Conservation (phyloP, 208 protist genomes). For the Trypanosoma congolense region DNA sequence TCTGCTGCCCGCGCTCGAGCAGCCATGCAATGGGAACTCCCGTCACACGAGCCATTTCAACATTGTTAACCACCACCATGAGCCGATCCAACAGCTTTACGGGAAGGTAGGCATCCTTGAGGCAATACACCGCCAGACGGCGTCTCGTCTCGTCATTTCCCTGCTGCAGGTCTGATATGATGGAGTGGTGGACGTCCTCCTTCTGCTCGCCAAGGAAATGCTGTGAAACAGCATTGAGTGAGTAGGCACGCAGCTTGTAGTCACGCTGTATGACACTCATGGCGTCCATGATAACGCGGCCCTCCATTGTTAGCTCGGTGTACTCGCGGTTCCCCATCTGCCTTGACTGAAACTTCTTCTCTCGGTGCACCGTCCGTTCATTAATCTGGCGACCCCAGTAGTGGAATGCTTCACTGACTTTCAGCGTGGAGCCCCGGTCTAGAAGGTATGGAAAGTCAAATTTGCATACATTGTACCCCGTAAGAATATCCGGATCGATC, state of each 20-base stretch:
- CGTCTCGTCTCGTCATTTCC: conserved; percentile 95
- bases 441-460: conserved; percentile 99
- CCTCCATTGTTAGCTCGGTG: conserved; percentile 96
- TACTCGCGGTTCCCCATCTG: conserved; percentile 97
- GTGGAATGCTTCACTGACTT: conserved; percentile 84
- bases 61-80: conserved; percentile 98
- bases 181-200: conserved; percentile 99
- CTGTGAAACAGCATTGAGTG: conserved; percentile 98
- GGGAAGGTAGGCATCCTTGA: conserved; percentile 97
- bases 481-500: conserved; percentile 94
- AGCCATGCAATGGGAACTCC: conserved; percentile 97
- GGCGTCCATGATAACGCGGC: conserved; percentile 96
- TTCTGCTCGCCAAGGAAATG: conserved; percentile 99
- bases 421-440: conserved; percentile 89
- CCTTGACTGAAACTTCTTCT: conserved; percentile 96
- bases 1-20: conserved; percentile 97
- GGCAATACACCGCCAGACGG: conserved; percentile 98
- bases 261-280: conserved; percentile 96
- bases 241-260: conserved; percentile 99
- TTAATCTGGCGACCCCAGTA: conserved; percentile 89
- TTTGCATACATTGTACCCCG: conserved; percentile 99
- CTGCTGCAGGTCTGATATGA: conserved; percentile 96
- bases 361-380: conserved; percentile 86
- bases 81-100: conserved; percentile 97
- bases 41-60: conserved; percentile 99